Percentiles rank a stretch among this genome's conserved stretches.
Evolutionary conservation across 139 green algal species (phyloP).

Genomic region (Picochlorum sp.): DNA sequence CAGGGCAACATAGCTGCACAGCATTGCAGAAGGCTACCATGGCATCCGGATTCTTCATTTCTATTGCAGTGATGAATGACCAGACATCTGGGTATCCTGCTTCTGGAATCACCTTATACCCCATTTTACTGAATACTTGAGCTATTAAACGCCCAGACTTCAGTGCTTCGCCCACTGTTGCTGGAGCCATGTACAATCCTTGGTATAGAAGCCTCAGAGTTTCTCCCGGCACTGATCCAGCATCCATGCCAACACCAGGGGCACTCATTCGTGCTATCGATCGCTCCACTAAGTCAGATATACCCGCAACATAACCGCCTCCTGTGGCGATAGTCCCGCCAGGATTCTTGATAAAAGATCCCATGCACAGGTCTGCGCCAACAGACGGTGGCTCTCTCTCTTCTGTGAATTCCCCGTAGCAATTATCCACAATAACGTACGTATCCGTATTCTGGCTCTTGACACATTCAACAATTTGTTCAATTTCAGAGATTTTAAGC

Average conservation of each 20-base stretch:
- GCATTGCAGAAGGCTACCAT: constrained; percentile 82
- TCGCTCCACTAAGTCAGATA: constrained; percentile 55
- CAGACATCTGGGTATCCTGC: constrained; percentile 21
- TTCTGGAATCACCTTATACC: constrained; percentile 47
- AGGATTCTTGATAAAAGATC: constrained; percentile 92
- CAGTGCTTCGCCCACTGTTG: constrained; percentile 85
- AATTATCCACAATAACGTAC: constrained; percentile 94
- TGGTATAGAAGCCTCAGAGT: constrained; percentile 78
- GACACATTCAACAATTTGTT: constrained; percentile 36
- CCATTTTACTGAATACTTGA: constrained; percentile 44
- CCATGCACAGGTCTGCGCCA: constrained; percentile 87
- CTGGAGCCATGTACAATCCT: constrained; percentile 71
- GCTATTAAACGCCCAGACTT: constrained; percentile 85
- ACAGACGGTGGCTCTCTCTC: constrained; percentile 69
- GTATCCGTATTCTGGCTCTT: constrained; percentile 49
- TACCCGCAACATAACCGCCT: constrained; percentile 89
- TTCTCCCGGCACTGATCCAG: constrained; percentile 57
- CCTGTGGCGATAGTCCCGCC: constrained; percentile 79
- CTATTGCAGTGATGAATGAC: constrained; percentile 82
- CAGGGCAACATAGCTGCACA: constrained; percentile 71
- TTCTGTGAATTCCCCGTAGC: constrained; percentile 96
- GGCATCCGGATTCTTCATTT: constrained; percentile 48
- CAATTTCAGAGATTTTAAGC: constrained; percentile 73
- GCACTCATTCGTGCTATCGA: constrained; percentile 71
- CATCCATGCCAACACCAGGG: constrained; percentile 78